Evolutionary conservation across 73 alveolate genomes (phyloP).

Genomic region (Paramecium sonneborni): DNA sequence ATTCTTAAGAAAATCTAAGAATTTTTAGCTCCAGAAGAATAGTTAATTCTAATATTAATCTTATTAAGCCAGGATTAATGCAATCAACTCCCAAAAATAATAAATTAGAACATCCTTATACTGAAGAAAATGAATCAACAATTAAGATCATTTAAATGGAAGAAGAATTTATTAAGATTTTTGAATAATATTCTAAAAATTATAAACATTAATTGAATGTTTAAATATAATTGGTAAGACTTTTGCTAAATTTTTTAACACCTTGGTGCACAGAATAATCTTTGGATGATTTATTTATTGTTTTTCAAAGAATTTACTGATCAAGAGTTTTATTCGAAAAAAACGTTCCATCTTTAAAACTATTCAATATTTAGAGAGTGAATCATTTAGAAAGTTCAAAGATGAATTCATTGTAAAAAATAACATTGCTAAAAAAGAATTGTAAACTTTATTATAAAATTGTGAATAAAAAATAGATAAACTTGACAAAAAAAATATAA

Average conservation of each 20-base stretch:
- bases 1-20: not conserved
- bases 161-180: not conserved
- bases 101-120: not conserved
- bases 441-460: not conserved
- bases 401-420: not conserved
- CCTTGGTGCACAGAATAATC: not conserved
- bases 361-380: not conserved
- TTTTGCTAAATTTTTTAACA: not conserved
- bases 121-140: not conserved
- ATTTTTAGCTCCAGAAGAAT: not conserved
- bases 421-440: not conserved
- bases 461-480: not conserved
- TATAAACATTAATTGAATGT: not conserved
- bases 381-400: not conserved
- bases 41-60: not conserved
- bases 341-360: not conserved
- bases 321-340: not conserved
- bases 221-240: slow-evolving; percentile 26
- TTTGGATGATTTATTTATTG: slow-evolving; percentile 31
- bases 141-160: not conserved
- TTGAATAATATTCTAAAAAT: not conserved
- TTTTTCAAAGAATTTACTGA: slow-evolving; percentile 3
- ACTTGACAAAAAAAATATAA: not conserved
- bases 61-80: not conserved
- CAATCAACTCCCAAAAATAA: not conserved